Percentiles rank a stretch among this genome's conserved stretches.
Conservation (phyloP, 2,329 filamentous ascomycete genomes). For the Blastomyces parvus region DNA sequence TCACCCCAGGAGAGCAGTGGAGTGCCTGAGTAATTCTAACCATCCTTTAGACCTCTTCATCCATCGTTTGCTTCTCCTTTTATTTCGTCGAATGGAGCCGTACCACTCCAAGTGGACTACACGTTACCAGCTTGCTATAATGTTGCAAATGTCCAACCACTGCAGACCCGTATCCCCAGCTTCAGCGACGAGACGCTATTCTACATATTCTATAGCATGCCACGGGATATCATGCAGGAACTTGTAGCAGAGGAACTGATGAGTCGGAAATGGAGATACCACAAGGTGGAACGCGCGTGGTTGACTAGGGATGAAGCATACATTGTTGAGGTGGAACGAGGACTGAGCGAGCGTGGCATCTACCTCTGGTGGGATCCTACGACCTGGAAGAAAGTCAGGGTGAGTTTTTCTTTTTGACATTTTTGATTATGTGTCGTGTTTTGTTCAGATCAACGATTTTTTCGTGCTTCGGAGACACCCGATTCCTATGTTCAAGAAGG, state of each 20-base stretch:
- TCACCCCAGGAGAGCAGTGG: neutral
- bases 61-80: constrained; percentile 57
- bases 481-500: neutral
- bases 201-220: constrained; percentile 61
- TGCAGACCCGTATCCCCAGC: constrained; percentile 48
- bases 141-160: constrained; percentile 55
- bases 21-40: constrained; percentile 1
- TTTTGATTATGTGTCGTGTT: neutral
- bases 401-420: constrained; percentile 22
- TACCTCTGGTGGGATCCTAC: constrained; percentile 43
- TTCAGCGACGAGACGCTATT: constrained; percentile 58
- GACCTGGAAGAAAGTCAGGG: constrained; percentile 42
- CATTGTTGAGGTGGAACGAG: constrained; percentile 40
- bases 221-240: constrained; percentile 56
- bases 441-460: constrained; percentile 11
- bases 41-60: constrained; percentile 46
- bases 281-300: constrained; percentile 45
- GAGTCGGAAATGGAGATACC: constrained; percentile 44
- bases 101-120: constrained; percentile 55
- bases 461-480: neutral
- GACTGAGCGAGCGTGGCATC: constrained; percentile 42
- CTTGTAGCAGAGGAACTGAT: constrained; percentile 54
- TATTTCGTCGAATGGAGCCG: constrained; percentile 46
- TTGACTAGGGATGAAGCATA: constrained; percentile 42
- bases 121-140: constrained; percentile 54